Conservation (phyloP, 768 basidiomycete genomes). For the Mycena chlorophos region DNA sequence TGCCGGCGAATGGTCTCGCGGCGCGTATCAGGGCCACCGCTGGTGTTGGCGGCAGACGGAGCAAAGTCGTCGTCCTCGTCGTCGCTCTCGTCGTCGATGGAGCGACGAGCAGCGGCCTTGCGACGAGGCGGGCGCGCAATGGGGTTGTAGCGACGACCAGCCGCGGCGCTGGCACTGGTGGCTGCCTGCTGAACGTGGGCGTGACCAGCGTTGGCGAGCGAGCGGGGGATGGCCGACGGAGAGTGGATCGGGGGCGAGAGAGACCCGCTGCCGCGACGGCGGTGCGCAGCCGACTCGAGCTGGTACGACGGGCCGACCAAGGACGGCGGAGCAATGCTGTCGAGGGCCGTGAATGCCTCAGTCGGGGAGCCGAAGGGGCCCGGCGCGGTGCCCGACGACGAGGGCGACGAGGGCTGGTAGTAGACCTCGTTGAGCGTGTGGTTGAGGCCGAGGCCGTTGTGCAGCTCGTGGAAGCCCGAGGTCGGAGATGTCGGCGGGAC, state of each 20-base stretch:
- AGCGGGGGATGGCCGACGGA: conserved; percentile 46
- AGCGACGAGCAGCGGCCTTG: conserved; percentile 17
- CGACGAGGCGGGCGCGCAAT: conserved; percentile 53
- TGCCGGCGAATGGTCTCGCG: conserved; percentile 90
- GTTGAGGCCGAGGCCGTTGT: conserved; percentile 59
- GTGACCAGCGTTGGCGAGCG: conserved; percentile 59
- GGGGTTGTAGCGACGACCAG: conserved; percentile 78
- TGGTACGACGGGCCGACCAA: conserved; percentile 53
- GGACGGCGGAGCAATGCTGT: conserved; percentile 70
- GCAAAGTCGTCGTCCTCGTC: conserved; percentile 78
- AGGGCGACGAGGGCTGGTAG: conserved; percentile 53
- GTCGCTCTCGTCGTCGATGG: conserved; percentile 62
- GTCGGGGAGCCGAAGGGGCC: conserved; percentile 27
- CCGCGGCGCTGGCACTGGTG: conserved; percentile 54
- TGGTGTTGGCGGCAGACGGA: conserved; percentile 42
- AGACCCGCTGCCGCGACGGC: conserved; percentile 71
- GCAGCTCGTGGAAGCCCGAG: conserved; percentile 62
- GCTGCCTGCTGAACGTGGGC: conserved; percentile 35
- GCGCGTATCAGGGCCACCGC: conserved; percentile 62
- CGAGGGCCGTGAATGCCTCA: conserved; percentile 71
- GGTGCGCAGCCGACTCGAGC: conserved; percentile 62
- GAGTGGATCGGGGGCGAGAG: conserved; percentile 42
- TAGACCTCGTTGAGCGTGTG: conserved; percentile 58
- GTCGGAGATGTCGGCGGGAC: conserved; percentile 50
- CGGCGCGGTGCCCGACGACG: conserved; percentile 54